Base-by-base conservation (phyloP, 768 basidiomycete species). In the Cyathus striatus region DNA sequence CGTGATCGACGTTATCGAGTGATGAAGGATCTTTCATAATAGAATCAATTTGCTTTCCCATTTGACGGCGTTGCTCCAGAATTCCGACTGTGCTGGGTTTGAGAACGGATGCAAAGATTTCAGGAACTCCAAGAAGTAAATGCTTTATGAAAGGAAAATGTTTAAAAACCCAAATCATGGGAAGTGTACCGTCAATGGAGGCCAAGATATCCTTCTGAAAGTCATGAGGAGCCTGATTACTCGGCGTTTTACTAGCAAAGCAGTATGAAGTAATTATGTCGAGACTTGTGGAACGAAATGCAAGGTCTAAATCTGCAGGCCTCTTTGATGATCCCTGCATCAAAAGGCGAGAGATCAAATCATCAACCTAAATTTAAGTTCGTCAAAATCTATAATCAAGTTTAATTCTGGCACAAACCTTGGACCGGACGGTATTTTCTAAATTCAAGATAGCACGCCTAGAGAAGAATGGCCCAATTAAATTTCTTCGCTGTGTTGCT, bases 31-130 rank as follows among this genome's bases (percentile, higher is more conserved):
- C 58, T 34, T 61, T 57, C 18, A 67, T 43, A 22, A 66, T 56
- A 6, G 55, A 55, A 33, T 65, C 65, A 30, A 66, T 63, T 32
- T 32, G 36, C n/a, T n/a, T n/a, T n/a, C 62, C 60, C 60, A 66
- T 61, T 27, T 64, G 58, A 34, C 49, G 50, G 12, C 60, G 51
- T 24, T 65, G 64, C 13, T 60, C 58, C n/a, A 63, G 49, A 16
- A 64, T 64, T 1, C 63, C 65, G 21, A 54, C 52, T 4, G 63
- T 62, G n/a, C 64, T 61, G 0, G 65, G 64, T 45, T 59, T 63
- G 23, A 65, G 42, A 42, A 60, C 55, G 14, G 56, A 60, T 6
- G 63, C 64, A 40, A 61, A 54, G 44, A 53, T 61, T 39, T 63
- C 60, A 18, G 65, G 66, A 21, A 66, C 52, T 7, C 47, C 51